Percentiles rank a stretch among this genome's conserved stretches.
These are phyloP conservation scores for Leucocoprinus leucothites DNA, from an alignment of 768 basidiomycete species.

Conservation along the genomic window DNA sequence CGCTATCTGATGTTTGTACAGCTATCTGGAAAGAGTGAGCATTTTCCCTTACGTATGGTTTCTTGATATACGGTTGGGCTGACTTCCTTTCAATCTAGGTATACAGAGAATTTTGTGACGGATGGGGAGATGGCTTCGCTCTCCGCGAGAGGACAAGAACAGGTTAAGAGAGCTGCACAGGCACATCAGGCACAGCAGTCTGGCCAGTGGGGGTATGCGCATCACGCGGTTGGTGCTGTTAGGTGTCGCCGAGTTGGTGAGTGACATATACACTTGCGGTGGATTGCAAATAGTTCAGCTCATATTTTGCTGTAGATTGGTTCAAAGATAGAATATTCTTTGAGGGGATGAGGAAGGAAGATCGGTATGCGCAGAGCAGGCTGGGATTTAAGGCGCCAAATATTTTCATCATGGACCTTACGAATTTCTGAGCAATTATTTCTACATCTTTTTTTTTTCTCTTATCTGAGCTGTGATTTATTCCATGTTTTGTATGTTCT, in stretches of 20 bases:
- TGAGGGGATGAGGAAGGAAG: constrained; percentile 59
- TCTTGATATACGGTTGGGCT: not conserved
- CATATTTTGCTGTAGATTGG: no score
- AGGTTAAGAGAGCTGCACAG: constrained; percentile 60
- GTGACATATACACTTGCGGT: no score
- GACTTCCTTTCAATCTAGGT: constrained; percentile 36
- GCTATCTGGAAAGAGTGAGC: constrained; percentile 77
- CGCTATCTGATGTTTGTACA: constrained; percentile 65
- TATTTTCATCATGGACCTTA: constrained; percentile 69
- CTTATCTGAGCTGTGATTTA: not conserved
- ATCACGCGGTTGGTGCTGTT: constrained; percentile 35
- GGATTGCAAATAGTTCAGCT: no score
- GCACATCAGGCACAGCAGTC: constrained; percentile 27
- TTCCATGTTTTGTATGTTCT: no score
- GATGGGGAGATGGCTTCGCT: constrained; percentile 62
- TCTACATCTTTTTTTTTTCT: not conserved
- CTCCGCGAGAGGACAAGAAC: constrained; percentile 65
- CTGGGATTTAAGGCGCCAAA: constrained; percentile 80
- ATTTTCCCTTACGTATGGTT: not conserved
- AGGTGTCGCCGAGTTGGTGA: constrained; percentile 60
- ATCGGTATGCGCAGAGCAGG: constrained; percentile 52
- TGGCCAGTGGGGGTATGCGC: constrained; percentile 41
- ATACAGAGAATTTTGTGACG: constrained; percentile 64
- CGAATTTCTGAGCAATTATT: not conserved
- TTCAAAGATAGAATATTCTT: constrained; percentile 71